phyloP scores from a whole-genome alignment of 768 basidiomycete genomes.

The Suillus sp. region DNA sequence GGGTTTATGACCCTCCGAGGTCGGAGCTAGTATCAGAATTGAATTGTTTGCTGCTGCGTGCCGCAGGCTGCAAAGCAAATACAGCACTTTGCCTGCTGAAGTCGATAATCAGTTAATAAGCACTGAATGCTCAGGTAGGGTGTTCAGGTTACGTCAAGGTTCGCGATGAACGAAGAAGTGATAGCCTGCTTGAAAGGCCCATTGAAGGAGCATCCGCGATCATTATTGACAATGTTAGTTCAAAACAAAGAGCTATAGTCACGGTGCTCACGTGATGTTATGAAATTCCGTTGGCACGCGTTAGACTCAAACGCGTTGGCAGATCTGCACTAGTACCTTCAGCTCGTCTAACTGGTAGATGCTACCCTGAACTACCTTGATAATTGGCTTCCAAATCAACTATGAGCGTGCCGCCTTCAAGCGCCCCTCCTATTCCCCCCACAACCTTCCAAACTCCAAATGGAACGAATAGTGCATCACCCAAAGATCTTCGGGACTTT shows the following conservation, averaged over 20 bases:
- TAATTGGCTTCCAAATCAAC: constrained; percentile 5
- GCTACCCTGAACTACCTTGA: not conserved
- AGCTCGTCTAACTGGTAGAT: not conserved
- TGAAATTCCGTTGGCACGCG: not conserved
- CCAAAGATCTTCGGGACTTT: constrained; percentile 46
- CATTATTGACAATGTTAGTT: too few species aligned
- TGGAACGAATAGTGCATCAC: constrained; percentile 27
- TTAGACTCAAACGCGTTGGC: not conserved
- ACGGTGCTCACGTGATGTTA: not conserved
- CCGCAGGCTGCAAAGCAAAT: too few species aligned
- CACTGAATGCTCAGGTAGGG: not conserved
- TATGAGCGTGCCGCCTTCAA: constrained; percentile 32
- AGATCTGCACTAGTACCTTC: not conserved
- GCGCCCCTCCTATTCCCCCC: constrained; percentile 22
- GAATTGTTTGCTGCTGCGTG: too few species aligned
- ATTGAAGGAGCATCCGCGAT: too few species aligned
- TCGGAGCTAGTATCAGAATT: too few species aligned
- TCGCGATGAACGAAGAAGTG: not conserved
- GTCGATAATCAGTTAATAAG: not conserved
- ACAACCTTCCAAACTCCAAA: constrained; percentile 35
- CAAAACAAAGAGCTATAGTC: too few species aligned
- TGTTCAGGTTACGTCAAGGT: not conserved
- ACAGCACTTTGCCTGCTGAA: not conserved
- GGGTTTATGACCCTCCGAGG: too few species aligned
- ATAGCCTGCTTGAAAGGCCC: too few species aligned